A percentile compares a stretch with the other conserved stretches of the same genome.
These are phyloP conservation scores for Alternaria alternata DNA, from an alignment of 2,329 filamentous ascomycete genomes.

Conservation along the genomic window DNA sequence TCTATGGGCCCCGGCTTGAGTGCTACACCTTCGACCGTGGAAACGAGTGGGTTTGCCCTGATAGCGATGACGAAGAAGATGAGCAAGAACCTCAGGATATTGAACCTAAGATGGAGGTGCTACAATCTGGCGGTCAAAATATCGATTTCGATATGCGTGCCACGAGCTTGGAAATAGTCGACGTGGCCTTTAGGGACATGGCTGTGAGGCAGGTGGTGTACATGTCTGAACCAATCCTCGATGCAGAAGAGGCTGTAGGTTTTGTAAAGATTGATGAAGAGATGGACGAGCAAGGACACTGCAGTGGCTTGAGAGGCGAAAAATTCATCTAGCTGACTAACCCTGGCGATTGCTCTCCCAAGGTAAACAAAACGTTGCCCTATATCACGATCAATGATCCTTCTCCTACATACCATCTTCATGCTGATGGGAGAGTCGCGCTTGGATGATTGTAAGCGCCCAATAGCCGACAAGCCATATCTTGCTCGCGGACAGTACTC, in stretches of 20 bases:
- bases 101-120: neutral
- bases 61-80: neutral
- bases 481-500: neutral
- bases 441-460: neutral
- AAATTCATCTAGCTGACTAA: neutral
- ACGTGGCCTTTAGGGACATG: slow-evolving; percentile 10
- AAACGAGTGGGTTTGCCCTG: neutral
- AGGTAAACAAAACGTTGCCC: neutral
- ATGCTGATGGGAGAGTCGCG: neutral
- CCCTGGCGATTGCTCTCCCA: neutral
- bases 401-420: neutral
- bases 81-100: neutral
- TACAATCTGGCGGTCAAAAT: neutral
- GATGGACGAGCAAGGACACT: neutral
- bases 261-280: neutral
- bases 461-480: neutral
- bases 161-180: slow-evolving; percentile 2
- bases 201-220: slow-evolving; percentile 11
- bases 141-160: slow-evolving; percentile 19
- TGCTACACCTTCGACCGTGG: slow-evolving; percentile 32
- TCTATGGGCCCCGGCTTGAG: slow-evolving; percentile 37
- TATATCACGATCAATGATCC: neutral
- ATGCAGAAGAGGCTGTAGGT: neutral
- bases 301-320: neutral
- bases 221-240: neutral